phyloP scores from a whole-genome alignment of 805 yeast species.

The Jamesozyma gamospora region DNA sequence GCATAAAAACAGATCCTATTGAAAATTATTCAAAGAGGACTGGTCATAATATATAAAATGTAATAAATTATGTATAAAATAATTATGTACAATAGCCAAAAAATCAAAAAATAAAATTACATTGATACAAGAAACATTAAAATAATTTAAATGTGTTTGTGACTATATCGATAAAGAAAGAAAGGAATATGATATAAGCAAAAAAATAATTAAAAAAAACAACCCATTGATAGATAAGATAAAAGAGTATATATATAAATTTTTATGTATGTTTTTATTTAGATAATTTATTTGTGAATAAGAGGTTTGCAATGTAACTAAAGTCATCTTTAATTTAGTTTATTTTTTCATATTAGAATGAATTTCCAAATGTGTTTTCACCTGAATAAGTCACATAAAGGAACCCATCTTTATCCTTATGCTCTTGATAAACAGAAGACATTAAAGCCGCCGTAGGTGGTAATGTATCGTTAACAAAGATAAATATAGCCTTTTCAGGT shows the following conservation, averaged over 20 bases:
- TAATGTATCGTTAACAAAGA: slow-evolving; percentile 90
- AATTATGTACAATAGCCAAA: too few species aligned
- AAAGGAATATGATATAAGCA: too few species aligned
- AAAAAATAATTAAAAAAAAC: too few species aligned
- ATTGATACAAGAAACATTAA: too few species aligned
- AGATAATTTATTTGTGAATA: too few species aligned
- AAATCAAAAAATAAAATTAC: too few species aligned
- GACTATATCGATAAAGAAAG: too few species aligned
- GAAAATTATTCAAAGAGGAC: slow-evolving; percentile 35
- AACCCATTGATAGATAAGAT: too few species aligned
- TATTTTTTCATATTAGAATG: background rate
- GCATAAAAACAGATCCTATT: slow-evolving; percentile 49
- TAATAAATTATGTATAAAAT: background rate
- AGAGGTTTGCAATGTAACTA: background rate
- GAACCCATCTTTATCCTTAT: slow-evolving; percentile 96
- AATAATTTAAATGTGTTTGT: too few species aligned
- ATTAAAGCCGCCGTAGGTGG: slow-evolving; percentile 98
- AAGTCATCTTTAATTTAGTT: background rate
- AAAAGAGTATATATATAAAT: too few species aligned
- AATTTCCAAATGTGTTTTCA: slow-evolving; percentile 84
- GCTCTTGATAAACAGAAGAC: slow-evolving; percentile 92
- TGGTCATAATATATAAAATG: slow-evolving; percentile 25
- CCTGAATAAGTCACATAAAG: slow-evolving; percentile 93
- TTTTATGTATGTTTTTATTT: too few species aligned
- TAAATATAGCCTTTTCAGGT: slow-evolving; percentile 95